Evolutionary conservation across 2,329 filamentous ascomycete species (phyloP).

Genomic region (Emergomyces pasteurianus): DNA sequence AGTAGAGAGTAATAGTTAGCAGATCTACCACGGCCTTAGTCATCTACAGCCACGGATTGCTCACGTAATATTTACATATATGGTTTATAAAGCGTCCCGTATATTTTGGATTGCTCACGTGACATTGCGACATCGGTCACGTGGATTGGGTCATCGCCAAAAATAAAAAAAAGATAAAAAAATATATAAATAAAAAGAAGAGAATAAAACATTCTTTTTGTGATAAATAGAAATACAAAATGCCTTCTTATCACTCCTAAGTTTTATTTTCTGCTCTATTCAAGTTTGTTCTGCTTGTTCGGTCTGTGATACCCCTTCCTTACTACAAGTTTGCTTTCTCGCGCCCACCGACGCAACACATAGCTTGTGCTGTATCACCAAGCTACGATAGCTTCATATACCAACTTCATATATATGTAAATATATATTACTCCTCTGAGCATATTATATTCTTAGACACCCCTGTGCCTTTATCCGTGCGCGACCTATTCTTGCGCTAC

Average conservation of each 20-base stretch:
- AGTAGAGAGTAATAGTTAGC: no score
- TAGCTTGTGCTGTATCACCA: no score
- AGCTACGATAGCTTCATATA: background rate
- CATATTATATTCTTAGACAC: background rate
- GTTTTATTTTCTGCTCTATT: background rate
- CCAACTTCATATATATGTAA: background rate
- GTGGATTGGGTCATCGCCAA: background rate
- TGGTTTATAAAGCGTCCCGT: background rate
- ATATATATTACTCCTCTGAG: background rate
- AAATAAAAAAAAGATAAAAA: background rate
- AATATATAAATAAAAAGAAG: background rate
- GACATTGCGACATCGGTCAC: background rate
- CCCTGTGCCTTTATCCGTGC: background rate
- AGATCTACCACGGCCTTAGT: no score
- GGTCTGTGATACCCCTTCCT: constrained; percentile 1
- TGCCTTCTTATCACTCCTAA: background rate
- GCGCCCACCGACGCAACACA: no score
- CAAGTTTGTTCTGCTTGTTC: background rate
- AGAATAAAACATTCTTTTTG: background rate
- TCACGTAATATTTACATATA: background rate
- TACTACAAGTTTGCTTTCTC: background rate
- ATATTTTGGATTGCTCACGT: background rate
- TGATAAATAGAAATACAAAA: background rate
- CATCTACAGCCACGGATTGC: no score
- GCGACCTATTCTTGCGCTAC: background rate